Evolutionary conservation across 2,329 filamentous ascomycete genomes (phyloP), one percentile per base, ranked within the genome.

Genomic region (Eutypella sp.): DNA sequence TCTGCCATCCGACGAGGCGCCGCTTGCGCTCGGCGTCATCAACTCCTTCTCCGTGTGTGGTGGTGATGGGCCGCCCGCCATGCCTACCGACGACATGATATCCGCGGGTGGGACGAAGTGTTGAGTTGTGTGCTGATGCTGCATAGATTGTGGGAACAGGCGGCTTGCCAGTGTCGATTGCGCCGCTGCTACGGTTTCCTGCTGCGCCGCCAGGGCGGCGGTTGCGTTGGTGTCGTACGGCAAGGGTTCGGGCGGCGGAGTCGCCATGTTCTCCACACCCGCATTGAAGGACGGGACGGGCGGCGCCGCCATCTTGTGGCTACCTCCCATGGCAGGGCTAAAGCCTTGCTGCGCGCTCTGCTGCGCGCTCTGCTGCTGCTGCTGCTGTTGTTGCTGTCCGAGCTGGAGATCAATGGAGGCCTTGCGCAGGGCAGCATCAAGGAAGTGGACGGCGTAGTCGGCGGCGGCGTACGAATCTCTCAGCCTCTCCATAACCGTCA

Each of bases 391-490:
- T 15, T 22, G 34, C 39, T 66, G 63, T 13, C 57, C 55, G 10
- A 55, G 54, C 42, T 68, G 78, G 33, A 89, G 73, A 46, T 87
- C 82, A 51, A 93, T 90, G 46, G 87, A 83, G 8, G 89, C 89
- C 70, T 95, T 95, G 51, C 87, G 84, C 51, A 96, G 86, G 1
- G 90, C 89, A 1, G 90, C 89, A 62, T 95, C 89, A n/a, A 96
- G 76, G 71, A 96, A 96, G 2, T 88, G 88, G 1, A 88, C 92
- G n/a, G 89, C 90, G 58, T 93, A 96, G 65, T 96, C 91, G n/a
- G 92, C 92, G 0, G 91, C 90, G 0, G 90, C 84, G 60, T 97
- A 96, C 24, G 90, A 88, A 60, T 96, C 89, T 31, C 90, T 82
- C 16, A 97, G 76, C 52, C 85, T 85, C 63, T 90, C 84, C 74